Evolutionary conservation across 176 grass and related monocot species (phyloP), one percentile per base, ranked within the genome.

Genomic region (Luzula sylvatica): DNA sequence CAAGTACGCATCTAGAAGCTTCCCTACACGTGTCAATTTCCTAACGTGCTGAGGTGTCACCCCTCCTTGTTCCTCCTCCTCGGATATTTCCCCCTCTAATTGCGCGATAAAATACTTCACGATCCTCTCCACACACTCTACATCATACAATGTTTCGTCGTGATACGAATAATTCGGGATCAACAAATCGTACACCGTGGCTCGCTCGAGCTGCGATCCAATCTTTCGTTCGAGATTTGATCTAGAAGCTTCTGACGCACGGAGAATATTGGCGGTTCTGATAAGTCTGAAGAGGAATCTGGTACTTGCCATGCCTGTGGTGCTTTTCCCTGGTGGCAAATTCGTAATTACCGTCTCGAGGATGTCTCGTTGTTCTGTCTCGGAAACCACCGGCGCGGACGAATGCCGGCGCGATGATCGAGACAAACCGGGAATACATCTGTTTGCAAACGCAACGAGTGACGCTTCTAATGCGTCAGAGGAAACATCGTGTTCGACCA

Each of bases 1-100:
- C 2, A 96, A 76, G 62, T 88, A 96, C 14, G 44, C 79, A 49
- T 96, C 90, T 23, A 96, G 46, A 19, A 96, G 67, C 84, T 88
- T 96, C 63, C 77, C 90, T 9, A 96, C 79, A 42, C 72, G 65
- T 57, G 63, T 67, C 58, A 88, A 65, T 46, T 38, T 53, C 39
- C 57, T 48, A 8, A 61, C 64, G 3, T 61, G 65, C 26, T 64
- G 70, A 3, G 57, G 69, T 16, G 73, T 43, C 23, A 15, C 38
- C 20, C 32, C 21, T 6, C 21, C 29, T 45, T 19, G 16, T 17
- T 51, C 26, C 21, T 43, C 71, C 59, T 63, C 72, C 11, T 77
- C 75, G 9, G 52, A 8, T 8, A 77, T 69, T 5, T 47, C 47
- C 0, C 29, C 45, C 39, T 52, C 72, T 15, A 66, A 52, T 38